Evolutionary conservation across 1,284 basidiomycete species (phyloP), one percentile per base, ranked within the genome.

Genomic region (Quambalaria eucalypti): DNA sequence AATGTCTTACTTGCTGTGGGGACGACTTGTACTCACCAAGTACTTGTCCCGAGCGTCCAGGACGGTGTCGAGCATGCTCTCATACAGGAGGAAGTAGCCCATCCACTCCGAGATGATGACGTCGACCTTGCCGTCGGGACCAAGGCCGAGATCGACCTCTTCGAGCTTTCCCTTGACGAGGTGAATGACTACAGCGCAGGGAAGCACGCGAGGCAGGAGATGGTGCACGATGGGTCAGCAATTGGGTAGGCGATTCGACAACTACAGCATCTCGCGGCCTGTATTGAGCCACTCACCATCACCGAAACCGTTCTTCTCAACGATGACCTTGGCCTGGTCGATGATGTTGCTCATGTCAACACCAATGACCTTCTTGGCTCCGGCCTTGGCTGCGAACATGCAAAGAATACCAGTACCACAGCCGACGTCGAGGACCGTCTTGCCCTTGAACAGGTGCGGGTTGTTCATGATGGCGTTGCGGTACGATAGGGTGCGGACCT

Each of bases 311-410:
- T 99, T 99, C 16, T 89, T 88, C 69, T 91, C 86, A 64, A 97
- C 85, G 68, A 98, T 98, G 79, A 91, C 92, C 80, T 87, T 84
- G 5, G 95, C 95, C 81, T 98, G 92, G 80, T 97, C 93, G 76
- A 97, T 88, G 79, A 99, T 99, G 80, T 98, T 97, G 64, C 90
- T 96, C 95, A 98, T 98, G 79, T 99, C 95, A 77, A 99, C 93
- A 42, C 73, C 73, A 29, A 75, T 71, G 33, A 99, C 95, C 68
- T 89, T 90, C 73, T 87, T 86, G 48, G 95, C 95, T 42, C 95
- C 95, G 28, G 95, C 95, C 78, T 89, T 92, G 53, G 93, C 91
- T 50, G 95, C 95, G 73, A 99, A 99, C 92, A 99, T 96, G 71
- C 88, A 93, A 46, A 99, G 81, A 65, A 99, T 98, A 59, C 95